A percentile compares a stretch with the other conserved stretches of the same genome.
Conservation (phyloP, 768 basidiomycete species). For the Cystobasidium ongulense region DNA sequence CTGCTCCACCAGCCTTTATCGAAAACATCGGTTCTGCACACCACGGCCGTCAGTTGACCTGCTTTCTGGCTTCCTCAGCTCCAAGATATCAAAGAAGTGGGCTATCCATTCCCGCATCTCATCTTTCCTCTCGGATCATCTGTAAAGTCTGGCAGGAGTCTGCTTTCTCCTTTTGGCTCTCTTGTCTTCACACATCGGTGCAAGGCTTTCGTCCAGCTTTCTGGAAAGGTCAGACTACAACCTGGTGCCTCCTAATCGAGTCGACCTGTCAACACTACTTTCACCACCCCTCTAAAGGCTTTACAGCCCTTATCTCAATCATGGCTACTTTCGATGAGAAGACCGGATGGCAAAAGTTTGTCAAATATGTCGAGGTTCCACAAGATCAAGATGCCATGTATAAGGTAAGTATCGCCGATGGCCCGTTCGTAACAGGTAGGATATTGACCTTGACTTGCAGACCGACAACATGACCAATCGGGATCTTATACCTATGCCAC, state of each 20-base stretch:
- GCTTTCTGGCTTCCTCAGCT: not conserved
- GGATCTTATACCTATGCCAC: constrained; percentile 41
- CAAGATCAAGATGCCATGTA: constrained; percentile 1
- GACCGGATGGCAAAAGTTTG: not conserved
- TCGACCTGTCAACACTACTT: too few species aligned
- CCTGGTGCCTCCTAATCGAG: too few species aligned
- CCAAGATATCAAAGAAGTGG: not conserved
- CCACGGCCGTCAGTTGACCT: not conserved
- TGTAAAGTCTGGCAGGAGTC: too few species aligned
- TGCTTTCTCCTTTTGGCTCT: too few species aligned
- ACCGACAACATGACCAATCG: constrained; percentile 33
- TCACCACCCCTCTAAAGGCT: too few species aligned
- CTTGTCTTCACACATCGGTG: too few species aligned
- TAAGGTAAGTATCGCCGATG: not conserved
- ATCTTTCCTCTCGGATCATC: not conserved
- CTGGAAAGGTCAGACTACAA: too few species aligned
- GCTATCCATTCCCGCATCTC: not conserved
- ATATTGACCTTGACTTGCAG: not conserved
- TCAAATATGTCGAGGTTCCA: constrained; percentile 1
- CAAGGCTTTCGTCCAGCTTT: too few species aligned
- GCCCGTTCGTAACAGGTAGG: not conserved
- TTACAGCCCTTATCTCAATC: not conserved
- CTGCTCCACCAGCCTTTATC: not conserved
- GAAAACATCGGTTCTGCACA: not conserved
- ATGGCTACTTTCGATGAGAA: not conserved